phyloP scores from a whole-genome alignment of 2,329 filamentous ascomycete species.

The Clonostachys byssicola region DNA sequence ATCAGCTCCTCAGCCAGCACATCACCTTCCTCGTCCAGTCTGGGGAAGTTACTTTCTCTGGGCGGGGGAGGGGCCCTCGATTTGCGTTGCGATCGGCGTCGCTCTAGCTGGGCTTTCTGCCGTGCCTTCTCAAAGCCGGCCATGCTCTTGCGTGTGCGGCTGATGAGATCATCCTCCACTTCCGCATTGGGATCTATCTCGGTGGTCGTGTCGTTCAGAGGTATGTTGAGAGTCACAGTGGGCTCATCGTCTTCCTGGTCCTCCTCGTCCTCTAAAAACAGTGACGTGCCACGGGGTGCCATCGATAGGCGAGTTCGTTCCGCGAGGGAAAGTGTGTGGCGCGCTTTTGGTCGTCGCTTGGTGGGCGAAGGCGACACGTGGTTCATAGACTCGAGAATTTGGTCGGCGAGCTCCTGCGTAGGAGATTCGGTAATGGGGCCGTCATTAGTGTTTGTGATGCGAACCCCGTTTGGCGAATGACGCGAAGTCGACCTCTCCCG shows the following conservation, averaged over 20 bases:
- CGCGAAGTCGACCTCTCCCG: too few relatives aligned
- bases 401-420: conserved; percentile 47
- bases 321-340: conserved; percentile 59
- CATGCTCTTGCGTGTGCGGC: conserved; percentile 59
- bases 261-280: conserved; percentile 22
- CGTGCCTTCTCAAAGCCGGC: conserved; percentile 55
- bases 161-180: conserved; percentile 44
- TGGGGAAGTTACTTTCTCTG: conserved; percentile 41
- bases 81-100: conserved; percentile 44
- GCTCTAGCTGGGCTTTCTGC: conserved; percentile 56
- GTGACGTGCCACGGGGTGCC: conserved; percentile 48
- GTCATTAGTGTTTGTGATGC: neutral
- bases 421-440: conserved; percentile 22
- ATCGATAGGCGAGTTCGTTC: conserved; percentile 83
- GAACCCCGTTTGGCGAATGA: neutral
- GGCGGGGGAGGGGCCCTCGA: conserved; percentile 28
- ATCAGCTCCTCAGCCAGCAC: conserved; percentile 67
- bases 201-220: conserved; percentile 1
- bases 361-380: conserved; percentile 52
- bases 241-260: conserved; percentile 12
- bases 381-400: conserved; percentile 51
- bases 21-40: conserved; percentile 44
- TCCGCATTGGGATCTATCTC: conserved; percentile 13
- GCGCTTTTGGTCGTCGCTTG: conserved; percentile 36
- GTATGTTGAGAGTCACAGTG: conserved; percentile 2